phyloP scores from a whole-genome alignment of 495 filamentous ascomycete genomes.

The Penicillium chermesinum region DNA sequence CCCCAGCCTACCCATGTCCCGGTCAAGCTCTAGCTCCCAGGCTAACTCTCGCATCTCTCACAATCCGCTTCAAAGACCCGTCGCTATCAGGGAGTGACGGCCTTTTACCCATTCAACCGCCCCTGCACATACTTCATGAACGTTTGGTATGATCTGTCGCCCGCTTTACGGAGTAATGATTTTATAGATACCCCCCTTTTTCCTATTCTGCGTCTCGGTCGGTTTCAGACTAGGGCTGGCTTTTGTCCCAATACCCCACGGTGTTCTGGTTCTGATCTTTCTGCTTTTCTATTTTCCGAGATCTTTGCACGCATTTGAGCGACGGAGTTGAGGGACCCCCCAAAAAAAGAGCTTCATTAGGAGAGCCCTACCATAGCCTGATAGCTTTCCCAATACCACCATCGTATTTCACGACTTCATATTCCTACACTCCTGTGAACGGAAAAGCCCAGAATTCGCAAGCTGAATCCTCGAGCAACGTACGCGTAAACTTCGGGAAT shows the following conservation, averaged over 20 bases:
- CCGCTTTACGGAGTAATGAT: not conserved
- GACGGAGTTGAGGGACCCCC: constrained; percentile 5
- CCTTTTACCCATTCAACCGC: not conserved
- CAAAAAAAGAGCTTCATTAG: too few relatives aligned
- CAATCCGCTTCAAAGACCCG: not conserved
- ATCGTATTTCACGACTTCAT: too few relatives aligned
- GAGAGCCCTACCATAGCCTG: too few relatives aligned
- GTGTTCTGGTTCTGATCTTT: not conserved
- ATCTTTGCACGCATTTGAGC: too few relatives aligned
- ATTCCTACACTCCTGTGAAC: too few relatives aligned
- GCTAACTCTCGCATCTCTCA: not conserved
- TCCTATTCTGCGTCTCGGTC: not conserved
- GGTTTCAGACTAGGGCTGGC: not conserved
- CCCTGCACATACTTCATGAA: not conserved
- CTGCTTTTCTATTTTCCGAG: not conserved
- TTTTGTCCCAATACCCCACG: not conserved
- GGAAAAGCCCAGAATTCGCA: too few relatives aligned
- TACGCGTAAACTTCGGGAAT: too few relatives aligned
- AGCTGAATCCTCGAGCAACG: too few relatives aligned
- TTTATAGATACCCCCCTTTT: not conserved
- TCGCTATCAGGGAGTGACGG: not conserved
- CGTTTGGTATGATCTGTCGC: too few relatives aligned
- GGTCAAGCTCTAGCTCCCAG: constrained; percentile 5
- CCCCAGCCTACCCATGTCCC: not conserved
- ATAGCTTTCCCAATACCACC: too few relatives aligned